These are phyloP conservation scores for Magnaporthales sp. DNA, from an alignment of 2,329 filamentous ascomycete genomes.

Conservation along the genomic window DNA sequence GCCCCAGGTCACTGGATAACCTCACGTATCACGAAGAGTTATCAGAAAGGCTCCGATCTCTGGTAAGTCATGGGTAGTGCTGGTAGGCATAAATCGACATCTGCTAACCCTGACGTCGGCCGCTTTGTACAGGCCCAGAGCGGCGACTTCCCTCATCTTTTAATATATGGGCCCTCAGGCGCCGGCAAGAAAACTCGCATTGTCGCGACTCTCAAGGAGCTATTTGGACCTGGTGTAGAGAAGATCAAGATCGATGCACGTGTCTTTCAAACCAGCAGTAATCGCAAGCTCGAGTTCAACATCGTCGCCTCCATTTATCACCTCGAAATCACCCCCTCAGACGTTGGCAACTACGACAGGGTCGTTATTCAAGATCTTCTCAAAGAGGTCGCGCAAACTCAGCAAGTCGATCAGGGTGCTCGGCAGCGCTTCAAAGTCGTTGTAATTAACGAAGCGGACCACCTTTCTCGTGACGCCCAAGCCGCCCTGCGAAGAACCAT, in stretches of 20 bases:
- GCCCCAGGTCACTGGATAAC: slow-evolving; percentile 64
- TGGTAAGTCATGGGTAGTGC: slow-evolving; percentile 48
- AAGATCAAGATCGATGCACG: slow-evolving; percentile 99
- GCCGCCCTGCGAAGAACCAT: slow-evolving; percentile 91
- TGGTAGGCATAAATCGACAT: background rate
- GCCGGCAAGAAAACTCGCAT: slow-evolving; percentile 98
- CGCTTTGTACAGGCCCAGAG: slow-evolving; percentile 65
- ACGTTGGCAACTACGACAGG: slow-evolving; percentile 92
- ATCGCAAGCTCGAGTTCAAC: slow-evolving; percentile 98
- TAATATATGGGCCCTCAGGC: slow-evolving; percentile 93
- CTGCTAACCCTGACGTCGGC: background rate
- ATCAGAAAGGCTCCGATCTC: slow-evolving; percentile 74
- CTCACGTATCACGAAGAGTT: slow-evolving; percentile 85
- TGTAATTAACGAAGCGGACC: slow-evolving; percentile 97
- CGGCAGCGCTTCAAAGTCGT: slow-evolving; percentile 96
- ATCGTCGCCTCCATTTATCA: slow-evolving; percentile 97
- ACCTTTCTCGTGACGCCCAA: slow-evolving; percentile 88
- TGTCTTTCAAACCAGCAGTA: slow-evolving; percentile 90
- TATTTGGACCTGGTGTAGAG: slow-evolving; percentile 94
- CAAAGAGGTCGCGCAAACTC: slow-evolving; percentile 97
- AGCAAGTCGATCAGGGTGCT: slow-evolving; percentile 91
- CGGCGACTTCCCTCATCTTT: slow-evolving; percentile 94
- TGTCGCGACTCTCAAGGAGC: slow-evolving; percentile 86
- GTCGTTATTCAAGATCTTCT: slow-evolving; percentile 93
- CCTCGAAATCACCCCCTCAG: slow-evolving; percentile 94